Percentiles rank a stretch among this genome's conserved stretches.
phyloP scores from a whole-genome alignment of 371 early-diverging fungal species.

The Sporodiniella umbellata region DNA sequence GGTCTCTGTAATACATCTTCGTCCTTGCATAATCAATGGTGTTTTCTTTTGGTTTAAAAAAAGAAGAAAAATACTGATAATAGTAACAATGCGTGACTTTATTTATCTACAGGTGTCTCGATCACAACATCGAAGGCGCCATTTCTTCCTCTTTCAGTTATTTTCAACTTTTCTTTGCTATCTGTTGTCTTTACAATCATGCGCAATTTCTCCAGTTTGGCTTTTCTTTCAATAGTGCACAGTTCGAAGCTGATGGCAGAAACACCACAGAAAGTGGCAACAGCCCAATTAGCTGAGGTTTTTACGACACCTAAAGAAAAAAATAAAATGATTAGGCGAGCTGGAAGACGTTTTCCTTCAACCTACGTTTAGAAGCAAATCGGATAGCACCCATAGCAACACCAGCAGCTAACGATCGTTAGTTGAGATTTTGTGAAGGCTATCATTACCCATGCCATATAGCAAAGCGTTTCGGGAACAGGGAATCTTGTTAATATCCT shows the following conservation, averaged over 20 bases:
- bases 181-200: conserved; percentile 43
- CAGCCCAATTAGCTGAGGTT: conserved; percentile 49
- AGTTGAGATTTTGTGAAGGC: no score
- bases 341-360: no score
- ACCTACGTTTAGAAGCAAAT: conserved; percentile 32
- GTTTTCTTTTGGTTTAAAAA: no score
- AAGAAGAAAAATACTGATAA: no score
- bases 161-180: conserved; percentile 20
- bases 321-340: not conserved
- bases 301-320: conserved; percentile 13
- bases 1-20: no score
- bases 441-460: conserved; percentile 49
- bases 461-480: conserved; percentile 47
- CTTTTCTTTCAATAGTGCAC: conserved; percentile 42
- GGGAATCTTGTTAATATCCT: conserved; percentile 42
- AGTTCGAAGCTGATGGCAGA: conserved; percentile 39
- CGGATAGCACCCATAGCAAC: conserved; percentile 40
- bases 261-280: conserved; percentile 42
- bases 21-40: no score
- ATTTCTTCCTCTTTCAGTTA: conserved; percentile 32
- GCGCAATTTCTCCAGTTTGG: conserved; percentile 34
- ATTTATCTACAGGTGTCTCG: no score
- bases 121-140: conserved; percentile 39
- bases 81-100: no score
- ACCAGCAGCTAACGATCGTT: conserved; percentile 27